These are phyloP conservation scores for Trichoderma sp. DNA, from an alignment of 2,329 filamentous ascomycete species.

Conservation along the genomic window DNA sequence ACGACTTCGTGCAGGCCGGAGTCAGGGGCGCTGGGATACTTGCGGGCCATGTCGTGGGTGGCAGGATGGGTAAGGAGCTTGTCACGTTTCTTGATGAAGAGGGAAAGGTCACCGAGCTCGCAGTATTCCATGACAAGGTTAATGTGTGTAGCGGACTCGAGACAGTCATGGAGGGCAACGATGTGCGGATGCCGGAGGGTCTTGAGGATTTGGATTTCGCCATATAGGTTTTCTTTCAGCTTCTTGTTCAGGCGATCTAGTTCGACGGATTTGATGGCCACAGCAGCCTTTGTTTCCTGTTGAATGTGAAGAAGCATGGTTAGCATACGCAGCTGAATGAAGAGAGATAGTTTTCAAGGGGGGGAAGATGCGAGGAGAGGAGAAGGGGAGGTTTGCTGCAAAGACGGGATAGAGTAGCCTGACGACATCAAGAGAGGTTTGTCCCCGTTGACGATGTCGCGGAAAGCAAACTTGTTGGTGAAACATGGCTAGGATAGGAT, in stretches of 20 bases:
- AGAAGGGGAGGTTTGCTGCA: not conserved
- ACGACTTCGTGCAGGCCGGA: slow-evolving; percentile 97
- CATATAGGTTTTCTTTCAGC: slow-evolving; percentile 91
- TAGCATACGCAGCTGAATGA: not conserved
- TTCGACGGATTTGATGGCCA: slow-evolving; percentile 96
- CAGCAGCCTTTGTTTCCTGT: slow-evolving; percentile 74
- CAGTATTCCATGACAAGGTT: slow-evolving; percentile 99
- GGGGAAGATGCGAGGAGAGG: not conserved
- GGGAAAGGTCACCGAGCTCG: slow-evolving; percentile 86
- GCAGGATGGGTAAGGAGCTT: slow-evolving; percentile 75
- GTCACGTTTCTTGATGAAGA: slow-evolving; percentile 93
- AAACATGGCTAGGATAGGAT: not conserved
- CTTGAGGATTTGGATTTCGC: slow-evolving; percentile 94
- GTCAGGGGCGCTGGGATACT: slow-evolving; percentile 79
- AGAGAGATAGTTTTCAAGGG: not conserved
- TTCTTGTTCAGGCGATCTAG: slow-evolving; percentile 89
- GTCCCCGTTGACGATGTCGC: not conserved
- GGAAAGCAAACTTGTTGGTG: not conserved
- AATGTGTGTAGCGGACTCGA: slow-evolving; percentile 82
- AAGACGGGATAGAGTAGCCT: not conserved
- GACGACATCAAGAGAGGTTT: not conserved
- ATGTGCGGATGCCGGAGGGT: slow-evolving; percentile 94
- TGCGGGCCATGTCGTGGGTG: slow-evolving; percentile 84
- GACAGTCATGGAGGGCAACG: slow-evolving; percentile 90
- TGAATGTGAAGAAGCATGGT: slow-evolving; percentile 1